phyloP scores from a whole-genome alignment of 306 rosid species.

The Trichosanthes truncata region DNA sequence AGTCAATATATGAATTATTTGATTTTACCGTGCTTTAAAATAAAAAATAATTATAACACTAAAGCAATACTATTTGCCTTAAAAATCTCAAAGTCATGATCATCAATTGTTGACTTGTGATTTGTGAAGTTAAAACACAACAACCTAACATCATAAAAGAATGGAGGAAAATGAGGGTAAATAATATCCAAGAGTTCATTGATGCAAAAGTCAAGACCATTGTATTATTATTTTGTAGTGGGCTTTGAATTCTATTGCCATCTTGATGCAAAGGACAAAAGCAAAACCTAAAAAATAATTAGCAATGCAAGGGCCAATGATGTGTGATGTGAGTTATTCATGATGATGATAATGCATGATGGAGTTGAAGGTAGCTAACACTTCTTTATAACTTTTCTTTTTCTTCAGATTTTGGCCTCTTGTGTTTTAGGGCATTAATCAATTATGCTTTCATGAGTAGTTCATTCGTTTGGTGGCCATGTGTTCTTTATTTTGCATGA shows the following conservation, averaged over 20 bases:
- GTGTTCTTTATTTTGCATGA: neutral
- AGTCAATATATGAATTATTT: neutral
- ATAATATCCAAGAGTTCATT: neutral
- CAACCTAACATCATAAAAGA: neutral
- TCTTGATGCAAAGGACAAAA: neutral
- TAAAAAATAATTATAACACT: neutral
- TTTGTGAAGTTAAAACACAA: neutral
- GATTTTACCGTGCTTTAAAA: neutral
- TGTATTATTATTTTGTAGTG: neutral
- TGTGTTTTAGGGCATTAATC: neutral
- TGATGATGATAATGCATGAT: neutral
- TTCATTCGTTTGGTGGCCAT: neutral
- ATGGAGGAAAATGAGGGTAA: neutral
- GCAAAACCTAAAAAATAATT: neutral
- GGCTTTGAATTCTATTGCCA: neutral
- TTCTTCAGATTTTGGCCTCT: neutral
- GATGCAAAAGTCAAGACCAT: neutral
- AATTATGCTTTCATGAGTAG: no score
- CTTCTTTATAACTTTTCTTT: neutral
- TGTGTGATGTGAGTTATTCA: neutral
- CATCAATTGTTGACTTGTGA: neutral
- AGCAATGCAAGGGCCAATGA: neutral
- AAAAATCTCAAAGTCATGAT: neutral
- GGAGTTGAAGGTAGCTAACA: neutral
- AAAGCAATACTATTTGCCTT: no score